Evolutionary conservation across 1,139 yeast genomes (phyloP).

Genomic region (Geotrichum klebahnii): DNA sequence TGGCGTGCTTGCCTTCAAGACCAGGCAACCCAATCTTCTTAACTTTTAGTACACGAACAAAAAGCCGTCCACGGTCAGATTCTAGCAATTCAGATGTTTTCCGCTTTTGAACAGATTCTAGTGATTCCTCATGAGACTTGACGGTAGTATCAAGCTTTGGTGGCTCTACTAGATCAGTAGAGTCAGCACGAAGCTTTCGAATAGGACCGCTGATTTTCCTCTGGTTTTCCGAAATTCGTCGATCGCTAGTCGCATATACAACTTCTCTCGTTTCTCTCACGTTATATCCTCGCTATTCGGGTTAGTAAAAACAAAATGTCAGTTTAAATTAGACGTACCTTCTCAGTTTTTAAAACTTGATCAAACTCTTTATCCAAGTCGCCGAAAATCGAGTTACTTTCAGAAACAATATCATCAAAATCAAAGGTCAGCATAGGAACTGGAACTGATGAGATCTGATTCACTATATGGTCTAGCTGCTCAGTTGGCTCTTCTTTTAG

Average conservation of each 20-base stretch:
- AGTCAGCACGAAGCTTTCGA: slow-evolving; percentile 22
- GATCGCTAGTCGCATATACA: slow-evolving; percentile 34
- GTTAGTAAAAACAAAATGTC: background rate
- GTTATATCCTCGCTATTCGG: slow-evolving; percentile 36
- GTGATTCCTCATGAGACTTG: background rate
- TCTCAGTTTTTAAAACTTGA: slow-evolving; percentile 35
- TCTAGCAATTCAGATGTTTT: slow-evolving; percentile 30
- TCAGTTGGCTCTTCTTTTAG: slow-evolving; percentile 2
- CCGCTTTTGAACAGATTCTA: slow-evolving; percentile 3
- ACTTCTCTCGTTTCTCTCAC: slow-evolving; percentile 36
- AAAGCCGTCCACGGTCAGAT: slow-evolving; percentile 68
- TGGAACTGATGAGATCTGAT: slow-evolving; percentile 44
- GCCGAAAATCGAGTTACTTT: slow-evolving; percentile 42
- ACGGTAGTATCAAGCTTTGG: background rate
- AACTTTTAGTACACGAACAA: slow-evolving; percentile 61
- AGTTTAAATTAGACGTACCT: slow-evolving; percentile 23
- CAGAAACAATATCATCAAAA: slow-evolving; percentile 38
- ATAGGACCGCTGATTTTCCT: slow-evolving; percentile 31
- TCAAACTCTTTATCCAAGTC: slow-evolving; percentile 43
- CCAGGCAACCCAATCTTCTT: slow-evolving; percentile 54
- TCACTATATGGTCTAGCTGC: slow-evolving; percentile 42
- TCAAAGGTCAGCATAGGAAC: slow-evolving; percentile 36
- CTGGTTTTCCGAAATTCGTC: slow-evolving; percentile 14
- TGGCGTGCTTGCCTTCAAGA: slow-evolving; percentile 53
- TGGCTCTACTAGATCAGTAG: background rate